These are phyloP conservation scores for Plasmodium sp. DNA, from an alignment of 169 alveolate species.

Conservation along the genomic window DNA sequence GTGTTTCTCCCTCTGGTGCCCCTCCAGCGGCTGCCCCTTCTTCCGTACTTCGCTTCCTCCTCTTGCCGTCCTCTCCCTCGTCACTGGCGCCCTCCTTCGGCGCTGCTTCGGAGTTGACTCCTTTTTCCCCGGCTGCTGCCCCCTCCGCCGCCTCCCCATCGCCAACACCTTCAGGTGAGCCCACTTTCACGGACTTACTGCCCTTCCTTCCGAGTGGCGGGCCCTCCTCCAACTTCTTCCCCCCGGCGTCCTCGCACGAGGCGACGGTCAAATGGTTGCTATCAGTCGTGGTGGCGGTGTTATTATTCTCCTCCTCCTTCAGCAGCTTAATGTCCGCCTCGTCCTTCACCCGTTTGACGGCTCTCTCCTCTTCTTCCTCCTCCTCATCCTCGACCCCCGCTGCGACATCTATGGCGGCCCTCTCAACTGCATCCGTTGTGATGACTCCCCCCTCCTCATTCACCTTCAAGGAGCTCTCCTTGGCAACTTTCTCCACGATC, in stretches of 20 bases:
- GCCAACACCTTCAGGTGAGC: background rate
- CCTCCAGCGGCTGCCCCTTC: conserved; percentile 19
- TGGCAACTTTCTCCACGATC: conserved; percentile 73
- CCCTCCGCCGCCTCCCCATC: conserved; percentile 2
- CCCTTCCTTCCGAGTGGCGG: background rate
- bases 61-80: no score
- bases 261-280: conserved; percentile 74
- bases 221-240: conserved; percentile 78
- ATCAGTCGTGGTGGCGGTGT: conserved; percentile 24
- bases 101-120: background rate
- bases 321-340: background rate
- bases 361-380: background rate
- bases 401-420: background rate
- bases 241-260: conserved; percentile 34
- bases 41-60: no score
- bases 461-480: conserved; percentile 68
- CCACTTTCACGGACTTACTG: background rate
- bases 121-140: background rate
- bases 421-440: conserved; percentile 14
- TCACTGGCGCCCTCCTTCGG: conserved; percentile 58
- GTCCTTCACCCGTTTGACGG: conserved; percentile 9
- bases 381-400: conserved; percentile 23
- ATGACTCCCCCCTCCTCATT: background rate
- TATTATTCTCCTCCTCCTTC: conserved; percentile 32
- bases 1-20: background rate